These are phyloP conservation scores for Grosmannia huntii DNA, from an alignment of 2,329 filamentous ascomycete species.

Conservation along the genomic window DNA sequence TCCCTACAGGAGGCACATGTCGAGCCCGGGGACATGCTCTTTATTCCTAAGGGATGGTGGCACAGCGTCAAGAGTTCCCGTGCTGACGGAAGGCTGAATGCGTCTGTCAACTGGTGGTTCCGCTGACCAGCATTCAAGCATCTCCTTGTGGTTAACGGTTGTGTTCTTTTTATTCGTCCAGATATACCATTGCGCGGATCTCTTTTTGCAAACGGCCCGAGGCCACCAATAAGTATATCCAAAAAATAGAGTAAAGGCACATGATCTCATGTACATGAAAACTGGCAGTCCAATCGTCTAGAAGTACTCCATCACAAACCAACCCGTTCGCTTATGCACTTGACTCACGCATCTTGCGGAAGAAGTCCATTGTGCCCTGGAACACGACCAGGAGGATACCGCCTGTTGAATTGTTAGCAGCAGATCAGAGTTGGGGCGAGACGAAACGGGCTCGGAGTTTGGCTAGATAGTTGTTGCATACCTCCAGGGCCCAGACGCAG, in stretches of 20 bases:
- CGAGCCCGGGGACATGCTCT: conserved; percentile 55
- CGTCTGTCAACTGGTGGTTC: conserved; percentile 67
- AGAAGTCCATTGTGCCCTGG: conserved; percentile 86
- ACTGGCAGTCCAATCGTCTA: no score
- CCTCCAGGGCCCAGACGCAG: conserved; percentile 56
- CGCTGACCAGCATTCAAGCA: conserved; percentile 30
- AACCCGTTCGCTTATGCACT: conserved; percentile 4
- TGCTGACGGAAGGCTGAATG: conserved; percentile 21
- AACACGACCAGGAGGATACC: conserved; percentile 72
- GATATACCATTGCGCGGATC: background rate
- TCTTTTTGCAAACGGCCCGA: background rate
- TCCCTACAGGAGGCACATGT: conserved; percentile 40
- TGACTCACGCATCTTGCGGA: conserved; percentile 47
- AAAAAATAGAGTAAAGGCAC: conserved; percentile 2
- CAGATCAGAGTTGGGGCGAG: background rate
- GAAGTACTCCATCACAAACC: background rate
- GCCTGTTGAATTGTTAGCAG: conserved; percentile 26
- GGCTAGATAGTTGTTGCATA: conserved; percentile 5
- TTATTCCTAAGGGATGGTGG: conserved; percentile 79
- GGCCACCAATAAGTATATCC: background rate
- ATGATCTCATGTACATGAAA: background rate
- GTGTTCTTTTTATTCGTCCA: background rate
- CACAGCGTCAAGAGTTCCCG: conserved; percentile 62
- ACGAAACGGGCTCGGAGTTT: background rate
- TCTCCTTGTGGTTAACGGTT: background rate